These are phyloP conservation scores for Volvox reticuliferus DNA, from an alignment of 139 green algal genomes.

Conservation along the genomic window DNA sequence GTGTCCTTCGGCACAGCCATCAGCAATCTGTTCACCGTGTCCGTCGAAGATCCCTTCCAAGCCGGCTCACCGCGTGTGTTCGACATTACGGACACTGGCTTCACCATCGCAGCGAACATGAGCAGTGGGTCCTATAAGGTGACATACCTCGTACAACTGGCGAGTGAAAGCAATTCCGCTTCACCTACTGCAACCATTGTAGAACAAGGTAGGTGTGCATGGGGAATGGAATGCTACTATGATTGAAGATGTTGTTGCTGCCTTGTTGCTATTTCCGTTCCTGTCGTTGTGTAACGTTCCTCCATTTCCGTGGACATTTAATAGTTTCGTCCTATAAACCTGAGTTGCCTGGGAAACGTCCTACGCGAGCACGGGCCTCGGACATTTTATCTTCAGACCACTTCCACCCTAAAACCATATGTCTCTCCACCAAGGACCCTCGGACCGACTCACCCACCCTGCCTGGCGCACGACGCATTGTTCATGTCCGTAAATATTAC, in stretches of 20 bases:
- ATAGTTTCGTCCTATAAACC: too few relatives aligned
- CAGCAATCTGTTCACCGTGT: conserved; percentile 16
- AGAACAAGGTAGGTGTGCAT: conserved; percentile 9
- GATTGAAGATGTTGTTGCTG: neutral
- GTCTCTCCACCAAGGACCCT: too few relatives aligned
- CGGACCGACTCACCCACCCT: too few relatives aligned
- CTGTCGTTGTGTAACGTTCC: too few relatives aligned
- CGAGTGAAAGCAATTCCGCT: neutral
- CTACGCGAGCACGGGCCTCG: too few relatives aligned
- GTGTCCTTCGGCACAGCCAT: conserved; percentile 29
- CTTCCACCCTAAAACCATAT: too few relatives aligned
- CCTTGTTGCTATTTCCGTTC: too few relatives aligned
- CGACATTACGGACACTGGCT: conserved; percentile 22
- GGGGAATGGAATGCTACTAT: conserved; percentile 34
- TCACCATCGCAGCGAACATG: conserved; percentile 53
- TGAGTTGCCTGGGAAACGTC: too few relatives aligned
- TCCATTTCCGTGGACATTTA: too few relatives aligned
- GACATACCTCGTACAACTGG: conserved; percentile 27
- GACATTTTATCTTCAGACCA: too few relatives aligned
- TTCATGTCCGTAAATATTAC: too few relatives aligned
- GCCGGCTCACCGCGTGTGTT: conserved; percentile 46
- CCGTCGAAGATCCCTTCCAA: conserved; percentile 59
- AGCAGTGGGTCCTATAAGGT: conserved; percentile 39
- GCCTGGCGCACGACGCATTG: too few relatives aligned
- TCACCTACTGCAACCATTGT: conserved; percentile 6